Base-by-base conservation (phyloP, 371 early-diverging fungal species). In the Coemansia sp. region DNA sequence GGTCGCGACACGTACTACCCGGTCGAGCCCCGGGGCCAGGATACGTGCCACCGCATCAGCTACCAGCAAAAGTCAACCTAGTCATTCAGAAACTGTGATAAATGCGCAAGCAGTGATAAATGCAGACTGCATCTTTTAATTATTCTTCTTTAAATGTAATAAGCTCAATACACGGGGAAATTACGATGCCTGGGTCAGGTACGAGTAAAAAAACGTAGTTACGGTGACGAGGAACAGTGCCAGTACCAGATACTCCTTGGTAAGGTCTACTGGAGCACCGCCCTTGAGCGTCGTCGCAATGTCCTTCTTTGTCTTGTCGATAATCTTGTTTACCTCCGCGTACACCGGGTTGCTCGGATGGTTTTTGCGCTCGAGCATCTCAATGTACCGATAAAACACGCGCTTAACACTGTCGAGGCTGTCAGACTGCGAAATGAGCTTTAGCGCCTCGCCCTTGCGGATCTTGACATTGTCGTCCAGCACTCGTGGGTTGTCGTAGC, bases 391-490 rank as follows among this genome's bases (percentile, higher is more conserved):
- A 68, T 88, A 80, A 78, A 91, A 91, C 63, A 90, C 84, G 40
- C 81, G 78, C 28, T 86, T 82, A 5, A 90, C 88, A 29, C 77
- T 82, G 58, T 87, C 85, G 69, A 90, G 84, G 56, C 78, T 79
- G 40, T 77, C 85, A 23, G 85, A 79, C 66, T 82, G 78, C 56
- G 85, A 69, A 39, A 92, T 93, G 57, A 95, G 82, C 77, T 89
- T 86, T 24, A 95, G 89, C 26, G 97, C 91, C 70, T 91, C 89
- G 6, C 96, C 96, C 75, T 96, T 95, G 65, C 97, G 92, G 71
- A 97, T 97, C 85, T 98, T 98, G 71, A 93, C 85, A 65, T 92
- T 91, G 39, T 82, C 83, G 2, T 86, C 83, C 70, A 90, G 94
- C 21, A 96, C 83, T 24, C 83, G 83, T 63, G 87, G 81, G 80